Base-by-base conservation (phyloP, 305 asterid genomes). In the Fraxinus albicans region DNA sequence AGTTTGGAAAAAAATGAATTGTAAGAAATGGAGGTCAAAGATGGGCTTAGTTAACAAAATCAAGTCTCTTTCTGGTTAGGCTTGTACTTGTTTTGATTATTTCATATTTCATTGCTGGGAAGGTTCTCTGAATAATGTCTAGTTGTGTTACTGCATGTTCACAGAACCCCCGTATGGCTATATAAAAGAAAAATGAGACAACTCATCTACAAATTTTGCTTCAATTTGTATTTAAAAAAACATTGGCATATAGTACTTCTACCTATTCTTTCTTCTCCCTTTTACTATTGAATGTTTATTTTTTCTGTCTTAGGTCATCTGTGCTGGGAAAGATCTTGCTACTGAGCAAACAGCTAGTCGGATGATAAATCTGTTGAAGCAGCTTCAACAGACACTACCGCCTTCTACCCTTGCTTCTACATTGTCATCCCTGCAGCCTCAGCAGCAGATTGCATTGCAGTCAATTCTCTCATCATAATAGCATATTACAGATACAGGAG, bases 381-480 rank as follows among this genome's bases (percentile, higher is more conserved):
- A 94, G 85, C 92, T 94, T 77, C 97, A 93, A 65, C 97, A 92
- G 85, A 94, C 98, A 4, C 86, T 93, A 27, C 95, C 98, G 74
- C 97, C 98, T 31, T 80, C 94, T 17, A 86, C 93, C 15, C 88
- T 92, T 78, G 95, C 98, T 75, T 92, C 98, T 2, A 92, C 94
- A 21, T 94, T 92, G 94, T 91, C 97, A 33, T 88, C 94, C 78
- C 87, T 94, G 90, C 93, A 90, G 88, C 98, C 98, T 74, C 98
- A 93, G 87, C 98, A 93, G 90, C 95, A 88, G 86, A 94, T 92
- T 17, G 94, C 94, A 1, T 70, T 94, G 91, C 97, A 93, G 86
- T 88, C 98, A 23, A 92, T 92, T 79, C 91, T 94, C n/a, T 90
- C 95, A 21, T 86, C 92, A 17, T 92, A 91, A 80, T 53, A 53